Evolutionary conservation across 140 eudicot species (phyloP).

Genomic region (Ambrosia hybrid): DNA sequence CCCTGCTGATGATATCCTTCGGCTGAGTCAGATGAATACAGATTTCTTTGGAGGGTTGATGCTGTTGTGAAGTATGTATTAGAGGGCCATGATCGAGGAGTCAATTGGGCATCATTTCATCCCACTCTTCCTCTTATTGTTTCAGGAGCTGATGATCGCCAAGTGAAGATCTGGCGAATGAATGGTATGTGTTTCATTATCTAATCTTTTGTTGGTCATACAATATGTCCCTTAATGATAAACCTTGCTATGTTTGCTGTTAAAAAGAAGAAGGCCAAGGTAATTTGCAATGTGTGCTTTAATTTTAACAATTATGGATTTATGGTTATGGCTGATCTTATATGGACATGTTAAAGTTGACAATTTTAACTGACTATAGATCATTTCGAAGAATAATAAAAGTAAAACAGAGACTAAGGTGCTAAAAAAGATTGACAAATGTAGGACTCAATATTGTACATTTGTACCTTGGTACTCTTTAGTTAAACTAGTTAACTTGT

Average conservation of each 20-base stretch:
- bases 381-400: no score
- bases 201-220: background rate
- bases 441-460: no score
- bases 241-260: background rate
- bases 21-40: conserved; percentile 58
- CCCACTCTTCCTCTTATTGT: conserved; percentile 86
- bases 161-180: conserved; percentile 92
- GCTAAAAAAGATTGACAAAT: no score
- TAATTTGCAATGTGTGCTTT: conserved; percentile 1
- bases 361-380: no score
- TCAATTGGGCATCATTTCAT: conserved; percentile 91
- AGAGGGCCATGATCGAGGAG: conserved; percentile 95
- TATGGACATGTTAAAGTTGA: no score
- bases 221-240: background rate
- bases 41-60: conserved; percentile 88
- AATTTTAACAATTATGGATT: no score
- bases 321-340: no score
- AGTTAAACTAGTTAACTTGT: no score
- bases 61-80: conserved; percentile 92
- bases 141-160: conserved; percentile 95
- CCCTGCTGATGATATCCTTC: conserved; percentile 61
- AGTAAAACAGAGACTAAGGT: no score
- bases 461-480: no score
- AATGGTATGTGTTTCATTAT: conserved; percentile 44
- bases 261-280: conserved; percentile 1